Base-by-base conservation (phyloP, 2,329 filamentous ascomycete species). In the Colletotrichum sublineola region DNA sequence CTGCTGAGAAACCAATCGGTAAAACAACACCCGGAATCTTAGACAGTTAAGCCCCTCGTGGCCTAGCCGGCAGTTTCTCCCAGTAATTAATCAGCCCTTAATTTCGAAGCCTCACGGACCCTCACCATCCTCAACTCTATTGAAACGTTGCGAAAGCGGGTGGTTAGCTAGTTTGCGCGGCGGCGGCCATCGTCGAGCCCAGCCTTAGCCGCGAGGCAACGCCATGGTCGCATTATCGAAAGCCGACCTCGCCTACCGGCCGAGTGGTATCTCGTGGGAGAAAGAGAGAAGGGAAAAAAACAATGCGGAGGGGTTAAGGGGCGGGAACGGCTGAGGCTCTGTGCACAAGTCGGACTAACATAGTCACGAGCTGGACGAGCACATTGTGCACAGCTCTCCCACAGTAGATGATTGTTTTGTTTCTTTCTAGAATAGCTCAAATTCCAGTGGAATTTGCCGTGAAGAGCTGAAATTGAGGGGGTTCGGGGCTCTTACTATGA, bases 371-470 rank as follows among this genome's bases (percentile, higher is more conserved):
- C 40, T 20, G 42, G 15, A 20, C 20, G 56, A 36, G 14, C 29
- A 15, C 48, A 5, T 38, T 46, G 58, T 63, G 65, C 65, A 71
- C 69, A 63, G 65, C 58, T 71, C 58, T 58, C 12, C 58, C 46
- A 24, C 46, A 63, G 63, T 15, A 36, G 48, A 42, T 5, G 8
- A 11, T 12, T n/a, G 1, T 46, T 11, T 4, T 31, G 14, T 44
- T 52, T 64, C 66, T n/a, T 57, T 52, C 66, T 48, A 69, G 60
- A 61, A 64, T 31, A 40, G 48, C 24, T 46, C 60, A 40, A 61
- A 20, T 9, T 29, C 12, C 3, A 20, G n/a, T 31, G 52, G 29
- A n/a, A 57, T 1, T n/a, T 58, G 46, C 40, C 31, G 8, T 3
- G 31, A 65, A 4, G 9, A 6, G 52, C 29, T 36, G 57, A 52